These are phyloP conservation scores for Epithemia pelagica DNA, from an alignment of 108 stramenopile genomes.

Conservation along the genomic window DNA sequence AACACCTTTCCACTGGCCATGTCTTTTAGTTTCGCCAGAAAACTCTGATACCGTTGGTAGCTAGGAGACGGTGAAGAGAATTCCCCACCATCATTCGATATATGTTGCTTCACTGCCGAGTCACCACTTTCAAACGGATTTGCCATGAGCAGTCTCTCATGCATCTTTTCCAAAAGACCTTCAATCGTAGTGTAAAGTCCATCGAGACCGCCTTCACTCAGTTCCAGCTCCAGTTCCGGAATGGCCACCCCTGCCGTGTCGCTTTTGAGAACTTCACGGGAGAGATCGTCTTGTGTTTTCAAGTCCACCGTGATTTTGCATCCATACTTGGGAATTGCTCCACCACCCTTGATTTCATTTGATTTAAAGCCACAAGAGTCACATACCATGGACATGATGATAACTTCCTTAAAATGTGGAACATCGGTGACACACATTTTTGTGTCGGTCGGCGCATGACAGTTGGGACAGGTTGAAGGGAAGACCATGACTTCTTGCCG, in stretches of 20 bases:
- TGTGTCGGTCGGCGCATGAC: conserved; percentile 32
- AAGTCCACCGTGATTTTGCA: conserved; percentile 51
- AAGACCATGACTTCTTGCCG: conserved; percentile 33
- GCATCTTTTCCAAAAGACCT: conserved; percentile 72
- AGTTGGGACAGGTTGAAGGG: conserved; percentile 50
- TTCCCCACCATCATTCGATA: conserved; percentile 31
- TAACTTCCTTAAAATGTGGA: conserved; percentile 92
- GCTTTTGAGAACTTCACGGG: conserved; percentile 74
- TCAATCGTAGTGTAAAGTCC: conserved; percentile 91
- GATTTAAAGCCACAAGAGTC: conserved; percentile 78
- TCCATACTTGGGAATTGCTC: conserved; percentile 74
- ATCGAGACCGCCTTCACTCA: conserved; percentile 62
- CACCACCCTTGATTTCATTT: conserved; percentile 89
- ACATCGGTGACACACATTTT: conserved; percentile 81
- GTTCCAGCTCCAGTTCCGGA: conserved; percentile 65
- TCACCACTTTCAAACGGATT: conserved; percentile 78
- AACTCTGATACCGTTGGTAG: conserved; percentile 28
- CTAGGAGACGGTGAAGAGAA: conserved; percentile 19
- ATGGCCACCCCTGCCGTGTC: conserved; percentile 75
- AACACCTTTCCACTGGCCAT: conserved; percentile 40
- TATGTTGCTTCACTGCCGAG: conserved; percentile 39
- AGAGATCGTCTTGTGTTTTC: conserved; percentile 48
- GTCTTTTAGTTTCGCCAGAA: conserved; percentile 36
- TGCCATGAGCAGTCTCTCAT: conserved; percentile 34
- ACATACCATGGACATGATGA: conserved; percentile 87